Evolutionary conservation across 441 rosid species (phyloP), one percentile per base, ranked within the genome.

Genomic region (Gossypium lobatum): DNA sequence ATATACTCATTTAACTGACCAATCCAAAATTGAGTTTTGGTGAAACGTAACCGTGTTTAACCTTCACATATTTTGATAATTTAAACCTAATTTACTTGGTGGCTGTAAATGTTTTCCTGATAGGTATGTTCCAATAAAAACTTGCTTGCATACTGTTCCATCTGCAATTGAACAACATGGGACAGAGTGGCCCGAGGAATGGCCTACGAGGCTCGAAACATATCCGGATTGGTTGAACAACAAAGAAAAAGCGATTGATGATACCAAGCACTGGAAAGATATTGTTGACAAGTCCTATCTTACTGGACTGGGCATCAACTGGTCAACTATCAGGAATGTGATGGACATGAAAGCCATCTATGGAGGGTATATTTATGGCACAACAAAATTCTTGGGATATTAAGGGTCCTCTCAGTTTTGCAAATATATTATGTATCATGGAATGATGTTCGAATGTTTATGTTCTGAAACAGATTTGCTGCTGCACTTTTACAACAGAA

Each of bases 341-440:
- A 92, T 92, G 95, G 98, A 94, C 91, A 94, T 92, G 98, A 94
- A 88, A 84, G 88, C 97, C 62, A 87, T 91, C 77, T 80, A 91
- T 80, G 98, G 96, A 84, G 98, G 97, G 98, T 93, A 88, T 64
- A 86, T 23, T 55, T 78, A 75, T 28, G 13, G 21, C 16, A 60
- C 68, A 25, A 23, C 62, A n/a, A 54, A 64, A 64, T 65, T n/a
- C 71, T 66, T 23, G 71, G 48, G 26, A 57, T 61, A 59, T 76
- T 23, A 21, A 10, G 69, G 64, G 14, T 17, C 34, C 16, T 3
- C 25, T 48, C 7, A n/a, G 16, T 17, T 53, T 42, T n/a, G 13
- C 18, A 20, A 39, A 26, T 16, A 10, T 10, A 28, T 69, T 13
- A 61, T 48, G 4, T 46, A n/a, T 61, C 37, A 7, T 9, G 61